phyloP scores from a whole-genome alignment of 805 yeast species.

The Pichia manshurica region DNA sequence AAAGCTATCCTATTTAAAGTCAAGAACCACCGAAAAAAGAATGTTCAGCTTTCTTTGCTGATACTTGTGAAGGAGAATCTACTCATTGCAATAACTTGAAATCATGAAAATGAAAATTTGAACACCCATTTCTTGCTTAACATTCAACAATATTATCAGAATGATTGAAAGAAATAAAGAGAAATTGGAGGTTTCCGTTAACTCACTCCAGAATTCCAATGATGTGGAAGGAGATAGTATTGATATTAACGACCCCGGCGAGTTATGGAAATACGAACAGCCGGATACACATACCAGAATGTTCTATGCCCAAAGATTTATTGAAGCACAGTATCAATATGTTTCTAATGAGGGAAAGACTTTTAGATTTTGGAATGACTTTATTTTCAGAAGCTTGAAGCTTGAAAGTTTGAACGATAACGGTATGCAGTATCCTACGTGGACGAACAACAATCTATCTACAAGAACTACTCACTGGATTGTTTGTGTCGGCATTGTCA shows the following conservation, averaged over 20 bases:
- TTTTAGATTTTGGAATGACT: constrained; percentile 13
- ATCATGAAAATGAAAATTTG: no score
- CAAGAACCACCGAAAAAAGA: no score
- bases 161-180: neutral
- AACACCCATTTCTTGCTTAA: no score
- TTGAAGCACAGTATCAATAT: constrained; percentile 18
- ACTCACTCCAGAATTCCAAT: neutral
- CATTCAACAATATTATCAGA: no score
- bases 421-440: constrained; percentile 13
- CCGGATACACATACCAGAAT: constrained; percentile 14
- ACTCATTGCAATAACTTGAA: no score
- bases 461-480: constrained; percentile 20
- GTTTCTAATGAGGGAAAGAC: constrained; percentile 1
- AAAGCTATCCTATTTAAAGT: no score
- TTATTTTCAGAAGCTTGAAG: constrained; percentile 4
- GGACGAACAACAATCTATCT: constrained; percentile 17
- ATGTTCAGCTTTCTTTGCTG: no score
- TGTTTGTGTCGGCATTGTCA: constrained; percentile 18
- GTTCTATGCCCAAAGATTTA: constrained; percentile 22
- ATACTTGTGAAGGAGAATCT: no score
- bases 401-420: constrained; percentile 10
- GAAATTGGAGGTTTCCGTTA: neutral
- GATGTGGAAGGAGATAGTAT: neutral
- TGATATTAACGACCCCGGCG: neutral
- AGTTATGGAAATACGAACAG: constrained; percentile 2